Conservation (phyloP, 1,284 basidiomycete genomes). For the Flammula alnicola region DNA sequence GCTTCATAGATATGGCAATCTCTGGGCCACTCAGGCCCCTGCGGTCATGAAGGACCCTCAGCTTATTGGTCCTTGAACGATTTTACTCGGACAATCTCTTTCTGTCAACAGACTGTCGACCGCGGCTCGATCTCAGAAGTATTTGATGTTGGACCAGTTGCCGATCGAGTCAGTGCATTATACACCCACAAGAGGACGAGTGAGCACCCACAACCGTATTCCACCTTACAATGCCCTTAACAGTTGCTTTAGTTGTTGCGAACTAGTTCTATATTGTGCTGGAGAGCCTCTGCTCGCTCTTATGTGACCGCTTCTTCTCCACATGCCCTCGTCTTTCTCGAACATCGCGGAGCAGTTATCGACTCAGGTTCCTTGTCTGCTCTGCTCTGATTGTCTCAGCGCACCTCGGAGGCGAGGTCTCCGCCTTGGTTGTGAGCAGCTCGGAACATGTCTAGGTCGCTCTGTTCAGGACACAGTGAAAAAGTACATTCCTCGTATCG, state of each 20-base stretch:
- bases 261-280: constrained; percentile 28
- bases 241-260: constrained; percentile 25
- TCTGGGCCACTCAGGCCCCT: too few relatives aligned
- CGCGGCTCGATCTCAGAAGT: too few relatives aligned
- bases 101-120: too few relatives aligned
- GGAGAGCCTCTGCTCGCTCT: constrained; percentile 38
- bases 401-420: constrained; percentile 85
- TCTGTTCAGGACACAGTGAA: constrained; percentile 24
- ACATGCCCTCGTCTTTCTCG: constrained; percentile 85
- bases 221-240: too few relatives aligned
- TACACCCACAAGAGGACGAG: too few relatives aligned
- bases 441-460: constrained; percentile 38
- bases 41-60: too few relatives aligned
- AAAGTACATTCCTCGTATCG: constrained; percentile 27
- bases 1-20: too few relatives aligned
- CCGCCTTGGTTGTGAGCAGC: constrained; percentile 85
- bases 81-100: too few relatives aligned
- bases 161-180: too few relatives aligned
- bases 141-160: too few relatives aligned
- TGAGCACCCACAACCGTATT: too few relatives aligned
- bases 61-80: too few relatives aligned
- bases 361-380: constrained; percentile 89
- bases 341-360: constrained; percentile 84
- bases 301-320: constrained; percentile 64
- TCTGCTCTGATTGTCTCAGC: constrained; percentile 87